Evolutionary conservation across 768 basidiomycete species (phyloP).

Genomic region (Trametes maxima): DNA sequence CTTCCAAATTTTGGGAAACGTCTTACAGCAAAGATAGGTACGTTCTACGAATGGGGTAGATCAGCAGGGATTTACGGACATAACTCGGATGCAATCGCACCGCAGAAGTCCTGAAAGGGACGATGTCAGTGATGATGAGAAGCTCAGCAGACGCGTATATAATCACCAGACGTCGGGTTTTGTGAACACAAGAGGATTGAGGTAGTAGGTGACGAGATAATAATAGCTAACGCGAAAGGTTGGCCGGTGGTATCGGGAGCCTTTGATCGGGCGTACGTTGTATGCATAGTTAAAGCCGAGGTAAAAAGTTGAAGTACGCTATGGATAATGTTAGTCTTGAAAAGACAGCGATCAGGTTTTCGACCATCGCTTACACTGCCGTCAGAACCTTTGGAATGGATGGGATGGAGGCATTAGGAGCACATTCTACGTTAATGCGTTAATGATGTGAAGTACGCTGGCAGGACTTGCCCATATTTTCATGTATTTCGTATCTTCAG

Average conservation of each 20-base stretch:
- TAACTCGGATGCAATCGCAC: background rate
- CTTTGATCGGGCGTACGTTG: background rate
- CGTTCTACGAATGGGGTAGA: no score
- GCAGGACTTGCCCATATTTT: background rate
- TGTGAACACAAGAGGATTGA: background rate
- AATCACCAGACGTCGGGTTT: slow-evolving; percentile 1
- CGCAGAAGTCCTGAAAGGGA: background rate
- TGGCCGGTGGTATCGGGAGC: background rate
- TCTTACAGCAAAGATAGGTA: no score
- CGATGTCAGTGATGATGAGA: background rate
- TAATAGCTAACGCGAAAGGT: background rate
- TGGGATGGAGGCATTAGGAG: background rate
- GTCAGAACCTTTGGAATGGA: background rate
- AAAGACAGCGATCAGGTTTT: background rate
- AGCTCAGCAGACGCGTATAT: background rate
- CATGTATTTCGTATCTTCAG: background rate
- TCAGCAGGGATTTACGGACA: no score
- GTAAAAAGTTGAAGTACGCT: background rate
- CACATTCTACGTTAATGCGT: background rate
- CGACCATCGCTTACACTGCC: background rate
- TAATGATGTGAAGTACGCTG: no score
- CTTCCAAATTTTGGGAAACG: no score
- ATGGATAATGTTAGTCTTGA: background rate
- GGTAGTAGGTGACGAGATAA: slow-evolving; percentile 4
- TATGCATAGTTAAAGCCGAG: background rate